Evolutionary conservation across 2,329 filamentous ascomycete species (phyloP).

Genomic region (Parafenestella ontariensis): DNA sequence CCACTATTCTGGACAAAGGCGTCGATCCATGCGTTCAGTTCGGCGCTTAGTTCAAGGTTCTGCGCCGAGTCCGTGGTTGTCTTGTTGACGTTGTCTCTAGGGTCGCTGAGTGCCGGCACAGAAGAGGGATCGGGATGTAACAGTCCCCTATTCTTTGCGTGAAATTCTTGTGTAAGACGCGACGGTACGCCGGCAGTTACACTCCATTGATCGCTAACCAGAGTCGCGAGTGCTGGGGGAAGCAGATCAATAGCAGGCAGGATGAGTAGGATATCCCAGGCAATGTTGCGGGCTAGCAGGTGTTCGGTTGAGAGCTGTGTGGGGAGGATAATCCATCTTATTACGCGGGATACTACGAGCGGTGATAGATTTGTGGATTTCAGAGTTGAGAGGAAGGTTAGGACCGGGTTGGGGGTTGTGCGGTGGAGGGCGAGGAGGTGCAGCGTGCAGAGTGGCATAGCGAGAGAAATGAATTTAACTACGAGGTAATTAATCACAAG

Average conservation of each 20-base stretch:
- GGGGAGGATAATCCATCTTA: constrained; percentile 60
- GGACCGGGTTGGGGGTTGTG: constrained; percentile 40
- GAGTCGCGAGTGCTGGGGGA: constrained; percentile 27
- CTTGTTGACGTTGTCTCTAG: constrained; percentile 1
- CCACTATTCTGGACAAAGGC: constrained; percentile 25
- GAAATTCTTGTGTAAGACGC: constrained; percentile 49
- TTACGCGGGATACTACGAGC: constrained; percentile 52
- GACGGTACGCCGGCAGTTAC: constrained; percentile 55
- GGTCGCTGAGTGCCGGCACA: constrained; percentile 48
- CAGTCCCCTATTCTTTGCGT: constrained; percentile 45
- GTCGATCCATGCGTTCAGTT: constrained; percentile 60
- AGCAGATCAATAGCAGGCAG: constrained; percentile 40
- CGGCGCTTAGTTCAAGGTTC: constrained; percentile 61
- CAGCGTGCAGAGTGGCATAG: constrained; percentile 60
- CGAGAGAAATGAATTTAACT: constrained; percentile 11
- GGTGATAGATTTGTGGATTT: constrained; percentile 44
- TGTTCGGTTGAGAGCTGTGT: constrained; percentile 50
- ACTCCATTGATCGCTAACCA: constrained; percentile 44
- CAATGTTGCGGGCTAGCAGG: constrained; percentile 51
- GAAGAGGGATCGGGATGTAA: constrained; percentile 46
- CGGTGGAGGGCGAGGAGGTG: constrained; percentile 54
- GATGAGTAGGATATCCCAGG: constrained; percentile 60
- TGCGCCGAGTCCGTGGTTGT: constrained; percentile 26
- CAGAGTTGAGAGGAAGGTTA: constrained; percentile 53
- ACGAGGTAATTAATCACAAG: background rate